A percentile compares a stretch with the other conserved stretches of the same genome.
These are phyloP conservation scores for Rubus parviflorus DNA, from an alignment of 306 rosid species.

Conservation along the genomic window DNA sequence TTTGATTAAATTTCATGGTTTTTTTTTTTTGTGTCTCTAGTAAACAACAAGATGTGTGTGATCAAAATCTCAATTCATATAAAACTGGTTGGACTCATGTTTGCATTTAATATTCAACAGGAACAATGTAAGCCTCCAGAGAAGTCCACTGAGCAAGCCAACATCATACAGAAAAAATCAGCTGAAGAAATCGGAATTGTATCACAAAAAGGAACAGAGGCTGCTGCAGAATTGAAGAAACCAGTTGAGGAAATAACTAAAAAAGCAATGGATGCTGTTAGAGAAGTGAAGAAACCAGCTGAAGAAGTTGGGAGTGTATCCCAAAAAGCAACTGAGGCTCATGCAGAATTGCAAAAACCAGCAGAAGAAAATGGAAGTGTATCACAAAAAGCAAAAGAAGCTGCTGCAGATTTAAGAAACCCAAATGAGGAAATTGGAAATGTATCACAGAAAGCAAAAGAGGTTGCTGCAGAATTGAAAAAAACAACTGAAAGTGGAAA, in stretches of 20 bases:
- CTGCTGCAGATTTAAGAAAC: background rate
- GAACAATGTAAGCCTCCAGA: constrained; percentile 16
- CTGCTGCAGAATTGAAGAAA: background rate
- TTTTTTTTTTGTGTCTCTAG: background rate
- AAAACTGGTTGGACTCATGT: background rate
- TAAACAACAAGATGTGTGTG: background rate
- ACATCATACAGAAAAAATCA: background rate
- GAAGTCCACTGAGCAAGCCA: constrained; percentile 22
- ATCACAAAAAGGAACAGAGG: background rate
- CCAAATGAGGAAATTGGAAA: background rate
- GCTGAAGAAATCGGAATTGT: background rate
- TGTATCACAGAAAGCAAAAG: background rate
- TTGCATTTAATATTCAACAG: constrained; percentile 23
- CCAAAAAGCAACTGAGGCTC: constrained; percentile 3
- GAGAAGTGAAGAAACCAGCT: background rate
- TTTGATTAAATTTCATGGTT: background rate
- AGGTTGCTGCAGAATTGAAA: background rate
- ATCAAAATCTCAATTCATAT: background rate
- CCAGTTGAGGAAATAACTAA: background rate
- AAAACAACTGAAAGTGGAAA: background rate
- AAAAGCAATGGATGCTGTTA: background rate
- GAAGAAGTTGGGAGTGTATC: background rate
- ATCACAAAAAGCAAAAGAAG: constrained; percentile 2
- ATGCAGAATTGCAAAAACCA: background rate
- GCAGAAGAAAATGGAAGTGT: background rate